Conservation (phyloP, 208 protist species). For the Leishmania tropica region DNA sequence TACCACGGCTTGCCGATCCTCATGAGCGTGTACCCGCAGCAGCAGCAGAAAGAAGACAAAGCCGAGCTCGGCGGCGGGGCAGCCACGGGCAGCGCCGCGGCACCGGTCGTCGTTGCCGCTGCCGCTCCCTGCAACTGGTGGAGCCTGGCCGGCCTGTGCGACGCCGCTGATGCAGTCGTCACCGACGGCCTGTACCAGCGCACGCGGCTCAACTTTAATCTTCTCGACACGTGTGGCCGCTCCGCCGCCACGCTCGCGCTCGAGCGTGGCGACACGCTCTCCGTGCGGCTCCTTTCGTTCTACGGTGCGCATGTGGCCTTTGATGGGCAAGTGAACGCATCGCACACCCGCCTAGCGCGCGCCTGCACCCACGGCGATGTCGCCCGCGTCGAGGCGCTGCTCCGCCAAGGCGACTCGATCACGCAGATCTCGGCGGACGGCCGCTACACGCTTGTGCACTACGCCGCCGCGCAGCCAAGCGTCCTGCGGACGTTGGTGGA, state of each 20-base stretch:
- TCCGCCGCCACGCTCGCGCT: constrained; percentile 38
- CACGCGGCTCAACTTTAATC: constrained; percentile 38
- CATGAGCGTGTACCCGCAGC: constrained; percentile 21
- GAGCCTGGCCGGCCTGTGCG: constrained; percentile 15
- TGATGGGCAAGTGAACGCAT: constrained; percentile 47
- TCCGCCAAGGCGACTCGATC: constrained; percentile 60
- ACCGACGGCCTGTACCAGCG: not conserved
- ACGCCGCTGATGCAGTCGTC: not conserved
- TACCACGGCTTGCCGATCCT: constrained; percentile 21
- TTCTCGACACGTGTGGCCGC: constrained; percentile 21
- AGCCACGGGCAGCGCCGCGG: not conserved
- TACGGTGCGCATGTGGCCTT: constrained; percentile 43
- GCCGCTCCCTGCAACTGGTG: constrained; percentile 8
- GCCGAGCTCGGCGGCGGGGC: not conserved
- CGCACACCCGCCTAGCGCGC: constrained; percentile 64
- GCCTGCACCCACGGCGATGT: constrained; percentile 62
- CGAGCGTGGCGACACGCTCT: constrained; percentile 37
- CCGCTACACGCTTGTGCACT: constrained; percentile 88
- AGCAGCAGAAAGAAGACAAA: not conserved
- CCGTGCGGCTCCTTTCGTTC: constrained; percentile 59
- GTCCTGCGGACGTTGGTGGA: constrained; percentile 34
- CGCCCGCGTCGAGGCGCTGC: constrained; percentile 56
- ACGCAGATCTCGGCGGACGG: constrained; percentile 70
- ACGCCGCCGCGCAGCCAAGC: constrained; percentile 67
- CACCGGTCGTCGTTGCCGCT: not conserved